phyloP scores from a whole-genome alignment of 1,139 yeast species.

The Geotrichum cucujoidarum region DNA sequence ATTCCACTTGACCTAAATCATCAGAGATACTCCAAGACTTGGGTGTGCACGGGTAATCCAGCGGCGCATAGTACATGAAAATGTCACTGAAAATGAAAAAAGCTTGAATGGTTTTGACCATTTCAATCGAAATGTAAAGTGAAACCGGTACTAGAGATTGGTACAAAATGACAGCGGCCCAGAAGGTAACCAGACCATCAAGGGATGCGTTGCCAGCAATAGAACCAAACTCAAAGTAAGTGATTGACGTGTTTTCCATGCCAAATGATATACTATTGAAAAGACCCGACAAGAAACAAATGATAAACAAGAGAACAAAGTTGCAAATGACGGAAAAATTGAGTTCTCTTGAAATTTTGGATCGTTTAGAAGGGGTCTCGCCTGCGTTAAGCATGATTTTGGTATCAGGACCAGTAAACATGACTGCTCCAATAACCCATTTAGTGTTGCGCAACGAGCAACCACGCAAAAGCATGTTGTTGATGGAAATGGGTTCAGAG shows the following conservation, averaged over 20 bases:
- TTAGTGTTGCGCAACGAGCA: conserved; percentile 50
- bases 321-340: conserved; percentile 78
- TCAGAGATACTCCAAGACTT: conserved; percentile 96
- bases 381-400: conserved; percentile 94
- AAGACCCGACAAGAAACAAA: conserved; percentile 80
- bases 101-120: conserved; percentile 88
- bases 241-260: conserved; percentile 50
- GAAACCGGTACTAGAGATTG: conserved; percentile 92
- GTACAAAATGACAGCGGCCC: conserved; percentile 81
- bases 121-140: conserved; percentile 85
- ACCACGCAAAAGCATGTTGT: conserved; percentile 81
- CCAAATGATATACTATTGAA: conserved; percentile 74
- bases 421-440: conserved; percentile 68
- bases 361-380: conserved; percentile 81
- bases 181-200: conserved; percentile 80
- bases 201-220: conserved; percentile 61
- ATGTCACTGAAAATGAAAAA: conserved; percentile 82
- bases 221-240: conserved; percentile 66
- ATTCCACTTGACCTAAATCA: conserved; percentile 94
- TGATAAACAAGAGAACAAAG: conserved; percentile 63
- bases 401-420: conserved; percentile 87
- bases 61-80: conserved; percentile 72
- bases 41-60: conserved; percentile 93
- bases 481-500: conserved; percentile 69
- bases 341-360: conserved; percentile 77